These are phyloP conservation scores for Mercurialis annua DNA, from an alignment of 345 rosid species.

Conservation along the genomic window DNA sequence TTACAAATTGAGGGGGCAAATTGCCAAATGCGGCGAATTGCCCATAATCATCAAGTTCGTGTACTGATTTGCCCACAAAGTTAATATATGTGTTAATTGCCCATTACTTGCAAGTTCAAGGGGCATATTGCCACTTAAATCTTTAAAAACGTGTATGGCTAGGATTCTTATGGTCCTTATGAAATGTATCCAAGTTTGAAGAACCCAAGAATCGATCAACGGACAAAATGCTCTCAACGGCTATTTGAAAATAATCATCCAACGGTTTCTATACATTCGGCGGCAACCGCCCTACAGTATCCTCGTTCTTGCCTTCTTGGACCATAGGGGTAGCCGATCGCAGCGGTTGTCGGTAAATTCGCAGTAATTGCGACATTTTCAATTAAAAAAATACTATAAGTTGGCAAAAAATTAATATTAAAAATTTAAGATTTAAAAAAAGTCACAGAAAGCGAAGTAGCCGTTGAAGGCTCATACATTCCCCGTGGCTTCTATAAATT, in stretches of 20 bases:
- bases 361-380: slow-evolving; percentile 28
- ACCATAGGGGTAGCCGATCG: slow-evolving; percentile 31
- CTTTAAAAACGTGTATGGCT: slow-evolving; percentile 40
- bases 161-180: slow-evolving; percentile 32
- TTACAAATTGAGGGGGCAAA: too few relatives aligned
- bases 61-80: too few relatives aligned
- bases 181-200: slow-evolving; percentile 13
- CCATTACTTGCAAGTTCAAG: too few relatives aligned
- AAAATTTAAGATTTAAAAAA: background rate
- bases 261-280: slow-evolving; percentile 40
- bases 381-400: background rate
- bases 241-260: slow-evolving; percentile 38
- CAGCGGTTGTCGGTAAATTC: slow-evolving; percentile 50
- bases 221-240: slow-evolving; percentile 47
- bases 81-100: too few relatives aligned
- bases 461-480: slow-evolving; percentile 35
- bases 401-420: background rate
- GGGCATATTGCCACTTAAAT: slow-evolving; percentile 20
- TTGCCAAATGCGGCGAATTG: too few relatives aligned
- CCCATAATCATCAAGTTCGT: too few relatives aligned
- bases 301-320: slow-evolving; percentile 43
- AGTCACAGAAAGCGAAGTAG: slow-evolving; percentile 26
- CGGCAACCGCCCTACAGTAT: slow-evolving; percentile 76
- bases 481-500: slow-evolving; percentile 36
- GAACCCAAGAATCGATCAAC: slow-evolving; percentile 38